Base-by-base conservation (phyloP, 176 grass and related monocot species). In the Thalia dealbata region DNA sequence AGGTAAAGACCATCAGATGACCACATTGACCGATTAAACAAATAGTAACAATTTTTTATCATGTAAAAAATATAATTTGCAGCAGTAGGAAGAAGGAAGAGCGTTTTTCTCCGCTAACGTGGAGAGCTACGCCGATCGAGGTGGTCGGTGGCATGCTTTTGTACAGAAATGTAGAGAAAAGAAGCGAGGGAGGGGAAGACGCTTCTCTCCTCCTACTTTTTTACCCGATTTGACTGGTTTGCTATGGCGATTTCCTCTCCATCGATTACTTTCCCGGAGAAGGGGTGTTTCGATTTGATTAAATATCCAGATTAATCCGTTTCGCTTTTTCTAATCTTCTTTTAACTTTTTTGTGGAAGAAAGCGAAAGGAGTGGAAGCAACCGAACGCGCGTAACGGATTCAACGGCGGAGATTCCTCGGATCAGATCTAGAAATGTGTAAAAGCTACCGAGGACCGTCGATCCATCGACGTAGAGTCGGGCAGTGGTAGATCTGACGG, bases 261-360 rank as follows among this genome's bases (percentile, higher is more conserved):
- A 51, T 74, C 72, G 30, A 74, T 38, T 52, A 9, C 52, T 35
- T 51, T 45, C n/a, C 7, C 27, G 35, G 10, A 61, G 13, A 46
- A 19, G 73, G 73, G 41, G 26, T 54, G 16, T 58, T 58, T 58
- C 46, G 48, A 44, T 67, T 32, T 30, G 26, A 67, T 78, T 35
- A 16, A 11, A 54, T 78, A 26, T 76, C 14, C 3, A 26, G 22
- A 19, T 65, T 28, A 35, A 9, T 25, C 7, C 23, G 3, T 1
- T 63, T 25, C 32, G 1, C 55, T 62, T 46, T 61, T 44, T 11
- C 26, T 62, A 5, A 26, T 18, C 19, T 60, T n/a, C 25, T 27
- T 18, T 75, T 46, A 46, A 16, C 16, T 13, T 43, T 14, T 13
- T 28, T 7, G n/a, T 50, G 11, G 4, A n/a, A 51, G 61, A 48